Conservation (phyloP, 2,329 filamentous ascomycete species). For the Arthroderma sp. region DNA sequence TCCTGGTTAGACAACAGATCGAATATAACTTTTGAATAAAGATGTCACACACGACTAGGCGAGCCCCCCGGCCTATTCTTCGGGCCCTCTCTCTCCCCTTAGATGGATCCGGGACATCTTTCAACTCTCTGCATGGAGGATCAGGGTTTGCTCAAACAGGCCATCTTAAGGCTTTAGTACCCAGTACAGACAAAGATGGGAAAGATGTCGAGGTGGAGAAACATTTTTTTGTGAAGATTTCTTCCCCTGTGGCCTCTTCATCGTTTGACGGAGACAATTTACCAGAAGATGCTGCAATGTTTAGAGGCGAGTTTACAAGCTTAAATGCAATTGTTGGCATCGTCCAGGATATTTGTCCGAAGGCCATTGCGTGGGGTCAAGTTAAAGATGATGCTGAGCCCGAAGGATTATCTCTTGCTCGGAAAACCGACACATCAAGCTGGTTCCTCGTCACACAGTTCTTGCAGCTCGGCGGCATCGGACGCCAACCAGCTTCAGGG, state of each 20-base stretch:
- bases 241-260: constrained; percentile 12
- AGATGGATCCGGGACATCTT: constrained; percentile 23
- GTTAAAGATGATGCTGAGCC: constrained; percentile 31
- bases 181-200: background rate
- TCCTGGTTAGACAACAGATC: background rate
- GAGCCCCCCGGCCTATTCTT: constrained; percentile 26
- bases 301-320: constrained; percentile 64
- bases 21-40: background rate
- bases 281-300: constrained; percentile 23
- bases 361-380: constrained; percentile 58
- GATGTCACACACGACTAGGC: background rate
- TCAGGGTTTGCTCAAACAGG: constrained; percentile 37
- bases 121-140: constrained; percentile 28
- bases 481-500: constrained; percentile 29
- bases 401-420: constrained; percentile 12
- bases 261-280: background rate
- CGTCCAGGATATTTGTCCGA: constrained; percentile 65
- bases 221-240: constrained; percentile 33
- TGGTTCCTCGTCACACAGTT: constrained; percentile 64
- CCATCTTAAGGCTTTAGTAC: constrained; percentile 26
- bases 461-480: constrained; percentile 49
- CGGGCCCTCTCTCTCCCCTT: constrained; percentile 27
- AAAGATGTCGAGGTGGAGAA: constrained; percentile 17
- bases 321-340: constrained; percentile 65
- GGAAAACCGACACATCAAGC: background rate